Evolutionary conservation across 805 yeast species (phyloP).

Genomic region (Starmera dryadoides): DNA sequence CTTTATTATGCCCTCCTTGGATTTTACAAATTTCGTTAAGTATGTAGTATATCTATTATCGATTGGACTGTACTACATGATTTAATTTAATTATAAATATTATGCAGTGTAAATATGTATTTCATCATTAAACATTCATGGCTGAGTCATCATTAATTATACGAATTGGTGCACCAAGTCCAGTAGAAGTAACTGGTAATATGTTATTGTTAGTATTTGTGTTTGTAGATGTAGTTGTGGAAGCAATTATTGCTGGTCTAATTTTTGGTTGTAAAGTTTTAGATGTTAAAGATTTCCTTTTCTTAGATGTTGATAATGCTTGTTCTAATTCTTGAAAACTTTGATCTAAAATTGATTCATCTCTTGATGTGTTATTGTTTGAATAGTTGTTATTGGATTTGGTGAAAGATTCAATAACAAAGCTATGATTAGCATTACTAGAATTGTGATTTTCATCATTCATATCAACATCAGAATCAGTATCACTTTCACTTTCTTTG

Average conservation of each 20-base stretch:
- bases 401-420: conserved; percentile 1
- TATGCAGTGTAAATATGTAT: too few relatives aligned
- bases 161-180: conserved; percentile 8
- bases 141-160: not conserved
- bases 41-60: too few relatives aligned
- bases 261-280: conserved; percentile 12
- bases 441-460: conserved; percentile 13
- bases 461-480: conserved; percentile 14
- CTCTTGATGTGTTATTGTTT: not conserved
- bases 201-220: not conserved
- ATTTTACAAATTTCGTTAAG: not conserved
- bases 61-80: too few relatives aligned
- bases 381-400: not conserved
- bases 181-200: conserved; percentile 1
- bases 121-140: not conserved
- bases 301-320: conserved; percentile 9
- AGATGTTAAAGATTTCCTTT: conserved; percentile 19
- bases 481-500: conserved; percentile 3
- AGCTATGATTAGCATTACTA: conserved; percentile 8
- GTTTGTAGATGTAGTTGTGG: not conserved
- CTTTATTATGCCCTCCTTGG: not conserved
- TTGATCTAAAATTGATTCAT: conserved; percentile 8
- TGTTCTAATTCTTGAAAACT: conserved; percentile 12
- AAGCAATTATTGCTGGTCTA: not conserved
- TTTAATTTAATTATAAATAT: too few relatives aligned